Conservation (phyloP, 495 filamentous ascomycete species). For the Trichoderma virens region DNA sequence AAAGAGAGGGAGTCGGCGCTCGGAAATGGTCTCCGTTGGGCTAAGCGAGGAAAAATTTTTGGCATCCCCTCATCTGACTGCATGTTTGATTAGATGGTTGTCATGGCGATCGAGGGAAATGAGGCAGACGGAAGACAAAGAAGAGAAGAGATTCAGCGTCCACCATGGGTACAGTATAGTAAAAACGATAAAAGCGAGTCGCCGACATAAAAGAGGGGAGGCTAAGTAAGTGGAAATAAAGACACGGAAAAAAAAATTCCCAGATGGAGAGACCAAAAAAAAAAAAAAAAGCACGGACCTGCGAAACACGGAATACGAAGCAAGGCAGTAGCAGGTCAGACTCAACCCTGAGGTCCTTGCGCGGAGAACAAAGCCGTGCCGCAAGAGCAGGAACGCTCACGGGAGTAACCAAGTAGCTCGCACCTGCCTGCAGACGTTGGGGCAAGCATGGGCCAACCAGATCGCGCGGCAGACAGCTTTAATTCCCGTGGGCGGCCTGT, state of each 20-base stretch:
- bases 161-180: too few relatives aligned
- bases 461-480: conserved; percentile 3
- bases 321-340: neutral
- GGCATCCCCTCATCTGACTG: conserved; percentile 1
- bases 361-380: neutral
- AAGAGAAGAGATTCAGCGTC: too few relatives aligned
- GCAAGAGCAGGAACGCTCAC: neutral
- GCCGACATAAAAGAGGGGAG: too few relatives aligned
- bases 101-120: neutral
- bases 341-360: neutral
- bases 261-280: neutral
- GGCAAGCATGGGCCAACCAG: neutral
- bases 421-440: neutral
- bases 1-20: neutral
- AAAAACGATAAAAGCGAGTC: too few relatives aligned
- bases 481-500: neutral
- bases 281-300: neutral
- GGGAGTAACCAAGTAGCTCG: neutral
- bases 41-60: conserved; percentile 4
- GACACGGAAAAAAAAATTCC: too few relatives aligned
- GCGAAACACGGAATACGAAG: neutral
- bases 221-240: neutral
- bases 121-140: neutral
- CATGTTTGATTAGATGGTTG: neutral
- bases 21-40: conserved; percentile 7